A percentile compares a stretch with the other conserved stretches of the same genome.
These are phyloP conservation scores for Dillenia suffruticosa DNA, from an alignment of 164 flowering plant species.

Conservation along the genomic window DNA sequence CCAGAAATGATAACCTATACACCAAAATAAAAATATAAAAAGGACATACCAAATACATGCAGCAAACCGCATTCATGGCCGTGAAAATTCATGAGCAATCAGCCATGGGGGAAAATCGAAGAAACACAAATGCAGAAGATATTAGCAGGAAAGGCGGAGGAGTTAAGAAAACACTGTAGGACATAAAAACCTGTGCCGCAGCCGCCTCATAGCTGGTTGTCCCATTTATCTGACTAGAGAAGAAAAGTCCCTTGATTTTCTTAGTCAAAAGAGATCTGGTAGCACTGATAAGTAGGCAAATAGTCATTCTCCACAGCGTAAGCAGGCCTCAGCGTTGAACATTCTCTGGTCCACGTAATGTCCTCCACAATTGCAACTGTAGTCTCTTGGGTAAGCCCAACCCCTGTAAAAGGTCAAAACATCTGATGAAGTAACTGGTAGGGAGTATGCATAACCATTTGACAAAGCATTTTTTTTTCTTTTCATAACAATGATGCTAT, in stretches of 20 bases:
- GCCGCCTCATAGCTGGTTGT: slow-evolving; percentile 99
- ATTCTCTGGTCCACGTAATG: slow-evolving; percentile 95
- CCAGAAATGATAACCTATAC: slow-evolving; percentile 84
- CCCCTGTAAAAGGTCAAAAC: slow-evolving; percentile 40
- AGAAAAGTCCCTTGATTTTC: slow-evolving; percentile 83
- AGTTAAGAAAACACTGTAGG: neutral
- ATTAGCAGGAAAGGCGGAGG: neutral
- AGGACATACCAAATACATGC: neutral
- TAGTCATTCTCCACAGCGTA: slow-evolving; percentile 98
- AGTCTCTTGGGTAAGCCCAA: slow-evolving; percentile 95
- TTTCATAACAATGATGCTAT: too few species aligned
- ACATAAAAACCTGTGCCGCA: slow-evolving; percentile 75
- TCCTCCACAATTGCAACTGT: slow-evolving; percentile 83
- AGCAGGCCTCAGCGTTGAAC: slow-evolving; percentile 97
- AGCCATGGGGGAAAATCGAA: neutral
- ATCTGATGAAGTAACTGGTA: neutral
- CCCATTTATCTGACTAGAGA: slow-evolving; percentile 99
- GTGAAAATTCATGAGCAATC: neutral
- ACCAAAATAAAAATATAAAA: neutral
- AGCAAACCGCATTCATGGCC: neutral
- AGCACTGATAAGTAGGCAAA: slow-evolving; percentile 93
- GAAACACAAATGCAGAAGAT: slow-evolving; percentile 1
- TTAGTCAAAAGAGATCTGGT: slow-evolving; percentile 91
- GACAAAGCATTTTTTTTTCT: too few species aligned
- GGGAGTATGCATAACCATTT: too few species aligned